Base-by-base conservation (phyloP, 1,284 basidiomycete species). In the Schizopora paradoxa region DNA sequence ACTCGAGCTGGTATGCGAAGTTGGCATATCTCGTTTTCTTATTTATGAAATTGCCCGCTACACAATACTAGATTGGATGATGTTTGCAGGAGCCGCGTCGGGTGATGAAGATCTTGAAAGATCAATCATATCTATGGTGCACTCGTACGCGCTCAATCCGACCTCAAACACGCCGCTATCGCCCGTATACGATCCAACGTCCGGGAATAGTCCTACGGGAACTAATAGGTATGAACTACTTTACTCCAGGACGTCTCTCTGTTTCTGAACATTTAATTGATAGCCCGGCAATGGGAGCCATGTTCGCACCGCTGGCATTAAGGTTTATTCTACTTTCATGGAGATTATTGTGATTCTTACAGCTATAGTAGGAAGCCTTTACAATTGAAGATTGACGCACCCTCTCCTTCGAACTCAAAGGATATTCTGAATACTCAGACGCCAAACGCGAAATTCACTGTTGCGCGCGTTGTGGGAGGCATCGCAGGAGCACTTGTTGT, bases 11-110 rank as follows among this genome's bases (percentile, higher is more conserved):
- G 46, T 37, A 43, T n/a, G n/a, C n/a, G n/a, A n/a, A n/a, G n/a
- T n/a, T n/a, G n/a, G n/a, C n/a, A n/a, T n/a, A n/a, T n/a, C n/a
- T n/a, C n/a, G n/a, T n/a, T n/a, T 8, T 31, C 28, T 10, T 31
- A 31, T 31, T 31, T 31, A 10, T 8, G 28, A 31, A 8, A 31
- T 31, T 31, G 28, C 14, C 28, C 28, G 8, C 28, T 31, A 31
- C n/a, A n/a, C n/a, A n/a, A n/a, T n/a, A 31, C 14, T 41, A 70
- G 69, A 69, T 45, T 70, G 67, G 69, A 61, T 62, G 10, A 54
- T 69, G 34, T 62, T 69, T 43, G 60, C 62, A 3, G 68, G 68
- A 4, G 64, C 61, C 4, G 60, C 63, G 6, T 51, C 61, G 3
- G 55, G 56, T 0, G 56, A 64, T 27, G 52, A 51, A 11, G 44